phyloP scores from a whole-genome alignment of 495 filamentous ascomycete genomes.

The Penicillium soppii region DNA sequence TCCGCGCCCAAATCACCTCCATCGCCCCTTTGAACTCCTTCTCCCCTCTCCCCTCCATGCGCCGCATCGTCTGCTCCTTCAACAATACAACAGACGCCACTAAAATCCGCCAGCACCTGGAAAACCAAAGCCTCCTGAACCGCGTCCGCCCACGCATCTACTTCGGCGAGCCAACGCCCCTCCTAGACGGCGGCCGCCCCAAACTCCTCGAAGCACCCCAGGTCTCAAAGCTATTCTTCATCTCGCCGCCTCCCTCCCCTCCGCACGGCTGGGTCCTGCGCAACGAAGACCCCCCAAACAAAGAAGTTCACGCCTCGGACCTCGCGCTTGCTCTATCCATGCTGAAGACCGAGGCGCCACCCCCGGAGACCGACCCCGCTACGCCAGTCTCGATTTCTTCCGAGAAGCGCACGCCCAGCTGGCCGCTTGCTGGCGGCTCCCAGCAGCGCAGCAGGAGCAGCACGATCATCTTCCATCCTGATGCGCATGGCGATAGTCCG shows the following conservation, averaged over 20 bases:
- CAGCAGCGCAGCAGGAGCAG: conserved; percentile 57
- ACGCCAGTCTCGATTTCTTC: conserved; percentile 38
- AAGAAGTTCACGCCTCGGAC: conserved; percentile 88
- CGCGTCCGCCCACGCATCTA: conserved; percentile 71
- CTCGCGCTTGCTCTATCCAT: conserved; percentile 75
- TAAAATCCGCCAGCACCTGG: conserved; percentile 66
- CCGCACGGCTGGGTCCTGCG: conserved; percentile 92
- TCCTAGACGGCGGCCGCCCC: conserved; percentile 47
- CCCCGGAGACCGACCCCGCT: conserved; percentile 26
- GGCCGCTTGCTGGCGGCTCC: conserved; percentile 31
- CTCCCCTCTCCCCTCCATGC: conserved; percentile 89
- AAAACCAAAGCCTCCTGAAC: conserved; percentile 67
- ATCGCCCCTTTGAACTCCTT: conserved; percentile 78
- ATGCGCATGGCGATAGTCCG: conserved; percentile 71
- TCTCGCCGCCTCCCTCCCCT: conserved; percentile 86
- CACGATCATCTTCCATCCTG: conserved; percentile 74
- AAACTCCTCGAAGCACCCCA: conserved; percentile 78
- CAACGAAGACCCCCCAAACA: conserved; percentile 89
- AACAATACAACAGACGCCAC: conserved; percentile 70
- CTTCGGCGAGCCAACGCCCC: conserved; percentile 79
- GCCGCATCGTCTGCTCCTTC: conserved; percentile 90
- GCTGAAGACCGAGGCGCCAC: conserved; percentile 48
- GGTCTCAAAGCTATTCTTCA: conserved; percentile 91
- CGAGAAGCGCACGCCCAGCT: conserved; percentile 40
- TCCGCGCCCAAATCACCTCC: conserved; percentile 66